Conservation (phyloP, 805 yeast genomes). For the Sporopachydermia lactativora region DNA sequence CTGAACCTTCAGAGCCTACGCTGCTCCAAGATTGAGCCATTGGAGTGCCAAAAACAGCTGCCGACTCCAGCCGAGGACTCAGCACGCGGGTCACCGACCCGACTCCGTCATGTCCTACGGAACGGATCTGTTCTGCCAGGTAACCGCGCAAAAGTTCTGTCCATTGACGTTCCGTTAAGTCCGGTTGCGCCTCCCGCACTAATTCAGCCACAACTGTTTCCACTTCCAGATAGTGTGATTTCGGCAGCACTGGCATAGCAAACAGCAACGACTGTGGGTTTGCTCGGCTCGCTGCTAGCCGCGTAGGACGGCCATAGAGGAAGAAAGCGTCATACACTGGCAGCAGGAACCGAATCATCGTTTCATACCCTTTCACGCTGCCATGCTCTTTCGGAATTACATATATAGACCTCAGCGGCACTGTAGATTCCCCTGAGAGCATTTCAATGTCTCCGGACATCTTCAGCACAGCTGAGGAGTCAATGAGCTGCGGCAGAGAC, state of each 20-base stretch:
- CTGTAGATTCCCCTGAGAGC: neutral
- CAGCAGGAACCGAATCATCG: constrained; percentile 65
- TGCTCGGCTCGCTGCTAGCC: constrained; percentile 58
- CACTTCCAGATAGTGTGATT: constrained; percentile 54
- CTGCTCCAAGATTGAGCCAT: neutral
- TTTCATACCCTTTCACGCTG: constrained; percentile 72
- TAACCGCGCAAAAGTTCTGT: constrained; percentile 37
- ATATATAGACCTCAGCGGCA: constrained; percentile 34
- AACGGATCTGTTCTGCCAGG: constrained; percentile 34
- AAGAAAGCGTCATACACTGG: constrained; percentile 67
- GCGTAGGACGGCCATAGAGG: constrained; percentile 70
- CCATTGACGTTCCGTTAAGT: constrained; percentile 55
- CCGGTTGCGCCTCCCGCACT: constrained; percentile 16
- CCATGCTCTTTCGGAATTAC: constrained; percentile 78
- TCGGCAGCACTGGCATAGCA: constrained; percentile 74
- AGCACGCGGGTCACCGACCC: constrained; percentile 17
- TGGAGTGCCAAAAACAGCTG: neutral
- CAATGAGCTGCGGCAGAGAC: constrained; percentile 64
- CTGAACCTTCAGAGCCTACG: neutral
- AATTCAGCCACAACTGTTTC: constrained; percentile 32
- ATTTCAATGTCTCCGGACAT: constrained; percentile 47
- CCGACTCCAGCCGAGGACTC: constrained; percentile 2
- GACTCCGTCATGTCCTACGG: constrained; percentile 33
- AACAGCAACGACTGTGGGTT: constrained; percentile 56
- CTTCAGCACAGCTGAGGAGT: constrained; percentile 78